Conservation (phyloP, 495 filamentous ascomycete species). For the Daldinia bambusicola region DNA sequence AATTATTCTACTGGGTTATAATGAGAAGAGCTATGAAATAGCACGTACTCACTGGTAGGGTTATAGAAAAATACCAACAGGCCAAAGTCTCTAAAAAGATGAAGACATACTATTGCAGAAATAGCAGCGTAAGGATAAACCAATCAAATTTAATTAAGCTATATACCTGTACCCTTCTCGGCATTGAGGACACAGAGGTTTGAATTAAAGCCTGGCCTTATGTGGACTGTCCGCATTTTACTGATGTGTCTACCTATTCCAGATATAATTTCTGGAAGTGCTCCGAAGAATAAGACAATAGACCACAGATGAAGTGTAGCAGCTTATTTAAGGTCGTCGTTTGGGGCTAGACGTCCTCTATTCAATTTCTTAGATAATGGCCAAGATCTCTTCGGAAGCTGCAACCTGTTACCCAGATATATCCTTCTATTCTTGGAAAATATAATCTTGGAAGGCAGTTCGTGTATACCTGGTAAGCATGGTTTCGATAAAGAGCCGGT, state of each 20-base stretch:
- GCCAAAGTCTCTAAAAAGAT: too few relatives aligned
- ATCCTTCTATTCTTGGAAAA: background rate
- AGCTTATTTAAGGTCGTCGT: background rate
- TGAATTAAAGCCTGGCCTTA: background rate
- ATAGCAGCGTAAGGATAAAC: too few relatives aligned
- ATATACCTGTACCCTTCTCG: too few relatives aligned
- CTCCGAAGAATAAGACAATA: too few relatives aligned
- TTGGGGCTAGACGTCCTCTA: background rate
- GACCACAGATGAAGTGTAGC: background rate
- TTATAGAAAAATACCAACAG: too few relatives aligned
- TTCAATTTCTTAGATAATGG: conserved; percentile 6
- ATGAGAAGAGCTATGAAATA: background rate
- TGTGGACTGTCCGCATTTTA: background rate
- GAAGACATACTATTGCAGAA: too few relatives aligned
- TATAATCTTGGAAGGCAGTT: background rate
- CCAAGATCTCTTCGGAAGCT: conserved; percentile 15
- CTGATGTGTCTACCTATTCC: background rate
- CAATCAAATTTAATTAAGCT: too few relatives aligned
- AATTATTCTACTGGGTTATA: background rate
- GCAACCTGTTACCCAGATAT: background rate
- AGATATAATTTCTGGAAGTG: background rate
- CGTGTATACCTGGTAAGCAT: background rate
- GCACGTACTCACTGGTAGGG: background rate
- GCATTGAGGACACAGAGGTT: too few relatives aligned
- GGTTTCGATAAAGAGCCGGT: background rate